Evolutionary conservation across 495 filamentous ascomycete species (phyloP), one percentile per base, ranked within the genome.

Genomic region (Jackrogersella multiformis): DNA sequence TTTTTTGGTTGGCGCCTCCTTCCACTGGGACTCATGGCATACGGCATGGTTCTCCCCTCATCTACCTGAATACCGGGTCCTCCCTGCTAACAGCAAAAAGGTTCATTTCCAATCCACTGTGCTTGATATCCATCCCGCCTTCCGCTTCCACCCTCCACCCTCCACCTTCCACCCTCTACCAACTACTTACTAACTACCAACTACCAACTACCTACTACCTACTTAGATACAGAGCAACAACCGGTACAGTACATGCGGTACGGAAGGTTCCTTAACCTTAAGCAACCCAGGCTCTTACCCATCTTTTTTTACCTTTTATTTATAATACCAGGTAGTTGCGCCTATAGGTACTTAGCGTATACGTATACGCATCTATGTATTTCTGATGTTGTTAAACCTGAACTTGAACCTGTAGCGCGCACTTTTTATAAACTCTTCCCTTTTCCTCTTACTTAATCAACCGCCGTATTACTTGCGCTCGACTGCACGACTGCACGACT

Each of bases 41-140:
- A 56, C 42, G 23, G 49, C 56, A 66, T 61, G 61, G 67, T 62
- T 70, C 49, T 62, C 56, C 67, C 62, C 61, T 61, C 62, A 70
- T 42, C 67, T 66, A 71, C 68, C 68, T 71, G 68, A 71, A 67
- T 67, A 71, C 54, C 63, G 68, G 68, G 68, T 68, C 68, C 45
- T 34, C 45, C 53, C 46, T 53, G 39, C 48, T 26, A 53, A 48
- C 42, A 68, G 32, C 36, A 48, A 57, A 53, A 70, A 63, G 39
- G 66, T 13, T 49, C 66, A 45, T 60, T 65, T 65, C 55, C 55
- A 59, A 53, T 60, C 58, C 58, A 53, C 45, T 34, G 32, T 13
- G 30, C 15, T 52, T 64, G 52, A 64, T 42, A 41, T 56, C 62
- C 56, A 36, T 57, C 59, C 66, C 59, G 59, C 48, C 54, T 54